Evolutionary conservation across 2,329 filamentous ascomycete genomes (phyloP).

Genomic region (Pestalotiopsis sp.): DNA sequence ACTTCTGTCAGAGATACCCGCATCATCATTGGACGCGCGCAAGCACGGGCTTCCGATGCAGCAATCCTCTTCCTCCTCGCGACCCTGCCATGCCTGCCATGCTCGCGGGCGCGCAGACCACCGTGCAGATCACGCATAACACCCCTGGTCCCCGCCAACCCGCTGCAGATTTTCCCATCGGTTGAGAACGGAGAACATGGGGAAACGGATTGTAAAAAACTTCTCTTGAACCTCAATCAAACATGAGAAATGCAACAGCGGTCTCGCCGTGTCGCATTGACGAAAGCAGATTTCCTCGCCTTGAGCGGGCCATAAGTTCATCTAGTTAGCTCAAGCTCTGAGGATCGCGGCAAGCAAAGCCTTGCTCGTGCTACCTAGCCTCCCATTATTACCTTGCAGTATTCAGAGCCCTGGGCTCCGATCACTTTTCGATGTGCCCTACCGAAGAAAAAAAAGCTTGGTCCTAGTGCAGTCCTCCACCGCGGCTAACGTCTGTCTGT

Average conservation of each 20-base stretch:
- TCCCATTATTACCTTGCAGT: not conserved
- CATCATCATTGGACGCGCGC: not conserved
- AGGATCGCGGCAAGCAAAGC: not conserved
- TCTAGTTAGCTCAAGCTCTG: not conserved
- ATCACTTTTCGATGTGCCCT: not conserved
- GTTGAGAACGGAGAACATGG: not conserved
- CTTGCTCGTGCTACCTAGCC: not conserved
- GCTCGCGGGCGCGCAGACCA: not conserved
- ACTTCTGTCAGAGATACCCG: conserved; percentile 1
- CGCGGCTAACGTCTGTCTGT: not conserved
- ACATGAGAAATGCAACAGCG: not conserved
- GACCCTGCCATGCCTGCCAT: not conserved
- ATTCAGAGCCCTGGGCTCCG: not conserved
- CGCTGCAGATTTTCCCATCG: not conserved
- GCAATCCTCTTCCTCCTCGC: not conserved
- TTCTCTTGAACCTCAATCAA: not conserved
- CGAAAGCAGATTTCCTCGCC: not conserved
- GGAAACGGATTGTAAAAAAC: not conserved
- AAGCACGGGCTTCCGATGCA: not conserved
- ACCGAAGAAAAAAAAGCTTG: not conserved
- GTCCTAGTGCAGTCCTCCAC: not conserved
- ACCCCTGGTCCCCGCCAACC: not conserved
- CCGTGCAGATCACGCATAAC: not conserved
- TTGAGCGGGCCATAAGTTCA: not conserved
- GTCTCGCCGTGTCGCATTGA: not conserved